phyloP scores from a whole-genome alignment of 2,329 filamentous ascomycete genomes.

The Aaosphaeria pasadenensis region DNA sequence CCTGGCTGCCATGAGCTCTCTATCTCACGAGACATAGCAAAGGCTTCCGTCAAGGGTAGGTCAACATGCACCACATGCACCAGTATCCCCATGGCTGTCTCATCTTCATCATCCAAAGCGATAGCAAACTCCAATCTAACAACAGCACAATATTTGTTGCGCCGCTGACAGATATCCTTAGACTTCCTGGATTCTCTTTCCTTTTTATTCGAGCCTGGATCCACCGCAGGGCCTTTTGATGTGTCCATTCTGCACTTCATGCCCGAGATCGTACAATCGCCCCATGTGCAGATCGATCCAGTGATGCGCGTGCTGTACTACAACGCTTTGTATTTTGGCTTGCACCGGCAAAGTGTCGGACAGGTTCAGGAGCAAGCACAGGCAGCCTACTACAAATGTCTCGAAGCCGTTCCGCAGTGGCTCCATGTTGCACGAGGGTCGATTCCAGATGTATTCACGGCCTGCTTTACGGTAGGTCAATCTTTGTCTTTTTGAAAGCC shows the following conservation, averaged over 20 bases:
- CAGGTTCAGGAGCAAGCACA: conserved; percentile 9
- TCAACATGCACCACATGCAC: not conserved
- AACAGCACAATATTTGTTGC: no score
- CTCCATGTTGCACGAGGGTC: conserved; percentile 12
- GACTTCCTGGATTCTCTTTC: no score
- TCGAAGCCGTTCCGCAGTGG: conserved; percentile 26
- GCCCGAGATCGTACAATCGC: conserved; percentile 19
- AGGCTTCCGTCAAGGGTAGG: conserved; percentile 16
- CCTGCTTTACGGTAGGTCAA: no score
- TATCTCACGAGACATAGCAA: conserved; percentile 14
- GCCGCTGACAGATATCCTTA: no score
- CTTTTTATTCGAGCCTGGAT: no score
- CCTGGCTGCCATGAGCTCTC: conserved; percentile 6
- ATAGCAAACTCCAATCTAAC: no score
- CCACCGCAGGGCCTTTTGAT: conserved; percentile 6
- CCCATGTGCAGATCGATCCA: conserved; percentile 22
- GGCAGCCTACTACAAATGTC: conserved; percentile 21
- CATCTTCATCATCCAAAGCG: not conserved
- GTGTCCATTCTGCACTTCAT: conserved; percentile 15
- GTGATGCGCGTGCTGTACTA: conserved; percentile 24
- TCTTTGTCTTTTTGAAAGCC: no score
- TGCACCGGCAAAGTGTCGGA: conserved; percentile 14
- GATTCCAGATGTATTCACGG: conserved; percentile 9
- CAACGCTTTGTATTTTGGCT: conserved; percentile 23
- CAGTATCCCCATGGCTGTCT: no score